Evolutionary conservation across 208 protist species (phyloP), one percentile per base, ranked within the genome.

Genomic region (Trypanosoma cruzi): DNA sequence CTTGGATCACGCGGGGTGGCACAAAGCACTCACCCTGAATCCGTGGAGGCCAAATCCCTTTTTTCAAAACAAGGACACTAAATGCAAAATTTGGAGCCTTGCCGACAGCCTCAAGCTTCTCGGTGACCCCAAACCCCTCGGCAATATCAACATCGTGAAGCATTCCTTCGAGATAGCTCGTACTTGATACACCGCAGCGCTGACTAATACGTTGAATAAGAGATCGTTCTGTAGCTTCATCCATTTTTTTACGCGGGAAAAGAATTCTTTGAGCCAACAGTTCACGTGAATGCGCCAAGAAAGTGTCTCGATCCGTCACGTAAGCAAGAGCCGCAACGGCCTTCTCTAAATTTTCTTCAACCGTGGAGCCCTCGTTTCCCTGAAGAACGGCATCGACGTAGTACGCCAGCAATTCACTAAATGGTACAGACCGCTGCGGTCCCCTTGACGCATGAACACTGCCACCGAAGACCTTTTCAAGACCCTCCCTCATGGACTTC

Each of bases 131-230:
- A 70, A 86, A 89, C 37, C 60, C 69, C 49, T 77, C 79, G 14
- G 82, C 80, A 4, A 84, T 59, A 68, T 87, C 75, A 24, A 86
- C 71, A 69, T 97, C 93, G 64, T 92, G 68, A 52, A 96, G 79
- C 86, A 97, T 96, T 54, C 90, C 89, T 59, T 96, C 88, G 31
- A 97, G 64, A 49, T 85, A 86, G 24, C 86, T 80, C 18, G 88
- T 96, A 77, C 77, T 92, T 0, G 81, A 74, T 0, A 87, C 63
- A 37, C 93, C 93, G 53, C 75, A 91, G 26, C 79, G 75, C 62
- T 93, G 79, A 40, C 79, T 75, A 20, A 96, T 82, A 20, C 78
- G 86, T 59, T 85, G 75, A 46, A 95, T 80, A 40, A 96, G 67
- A 53, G 76, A 68, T 22, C 85, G 77, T 69, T 97, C 93, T 42